Evolutionary conservation across 1,284 basidiomycete species (phyloP).

Genomic region (Ceratobasidium sp.): DNA sequence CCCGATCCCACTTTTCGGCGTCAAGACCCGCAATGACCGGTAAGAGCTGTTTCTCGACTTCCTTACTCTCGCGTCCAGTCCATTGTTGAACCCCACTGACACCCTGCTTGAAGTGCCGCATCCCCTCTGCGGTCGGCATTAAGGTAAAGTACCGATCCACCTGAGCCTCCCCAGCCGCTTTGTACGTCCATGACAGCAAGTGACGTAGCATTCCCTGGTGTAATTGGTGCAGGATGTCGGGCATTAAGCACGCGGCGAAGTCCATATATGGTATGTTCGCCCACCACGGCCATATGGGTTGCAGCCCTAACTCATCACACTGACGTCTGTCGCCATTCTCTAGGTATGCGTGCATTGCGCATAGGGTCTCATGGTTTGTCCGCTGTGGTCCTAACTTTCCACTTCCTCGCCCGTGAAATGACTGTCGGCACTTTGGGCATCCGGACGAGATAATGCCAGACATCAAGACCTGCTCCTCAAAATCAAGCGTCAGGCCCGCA

Average conservation of each 20-base stretch:
- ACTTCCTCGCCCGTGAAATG: not conserved
- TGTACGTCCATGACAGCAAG: not conserved
- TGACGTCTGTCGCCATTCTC: not conserved
- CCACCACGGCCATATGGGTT: slow-evolving; percentile 23
- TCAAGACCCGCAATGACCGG: not conserved
- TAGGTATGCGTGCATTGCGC: slow-evolving; percentile 1
- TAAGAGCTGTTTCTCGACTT: slow-evolving; percentile 19
- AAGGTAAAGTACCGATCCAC: not conserved
- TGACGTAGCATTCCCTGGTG: slow-evolving; percentile 16
- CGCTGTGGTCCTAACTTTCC: not conserved
- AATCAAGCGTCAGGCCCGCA: not conserved
- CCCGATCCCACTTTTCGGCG: not conserved
- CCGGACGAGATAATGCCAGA: not conserved
- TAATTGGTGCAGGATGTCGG: slow-evolving; percentile 18
- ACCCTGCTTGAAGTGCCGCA: slow-evolving; percentile 14
- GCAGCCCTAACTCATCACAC: not conserved
- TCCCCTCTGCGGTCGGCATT: slow-evolving; percentile 11
- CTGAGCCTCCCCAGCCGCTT: not conserved
- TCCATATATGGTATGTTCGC: slow-evolving; percentile 7
- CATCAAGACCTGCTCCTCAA: slow-evolving; percentile 3
- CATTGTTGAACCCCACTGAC: slow-evolving; percentile 8
- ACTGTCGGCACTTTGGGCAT: slow-evolving; percentile 15
- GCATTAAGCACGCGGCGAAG: slow-evolving; percentile 6
- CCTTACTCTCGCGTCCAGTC: slow-evolving; percentile 30
- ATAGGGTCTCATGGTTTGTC: not conserved